Evolutionary conservation across 2,329 filamentous ascomycete species (phyloP), one percentile per base, ranked within the genome.

Genomic region (Penicillium verrucosum): DNA sequence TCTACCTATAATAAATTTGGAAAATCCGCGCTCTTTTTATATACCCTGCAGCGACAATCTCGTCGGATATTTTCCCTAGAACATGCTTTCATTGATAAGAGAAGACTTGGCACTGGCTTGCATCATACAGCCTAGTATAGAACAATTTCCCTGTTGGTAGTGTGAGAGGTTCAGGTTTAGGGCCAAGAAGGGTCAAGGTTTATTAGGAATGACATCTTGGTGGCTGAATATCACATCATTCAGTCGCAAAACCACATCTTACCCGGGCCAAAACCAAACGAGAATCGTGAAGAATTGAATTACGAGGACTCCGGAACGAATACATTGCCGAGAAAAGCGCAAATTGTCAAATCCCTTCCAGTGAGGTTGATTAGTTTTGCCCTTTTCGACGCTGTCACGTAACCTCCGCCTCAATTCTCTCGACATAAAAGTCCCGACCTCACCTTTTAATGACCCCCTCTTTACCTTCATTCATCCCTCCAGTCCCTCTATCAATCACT

Each of bases 61-160:
- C 38, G 14, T 43, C 23, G 37, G 34, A 16, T 27, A 40, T 41
- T 25, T 45, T 38, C 12, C 41, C 27, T 14, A 21, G 6, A 27
- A 38, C 16, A 25, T 27, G 14, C 4, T 14, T 23, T 43, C 16
- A 14, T 10, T 25, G 41, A 53, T 43, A 18, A 42, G 14, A 27
- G 12, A 14, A 6, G 5, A 4, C 25, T 36, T 59, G 57, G 36
- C 54, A 18, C 8, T 54, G 5, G 9, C 21, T 57, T 37, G 32
- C 57, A 54, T 38, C 57, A 59, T 57, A 4, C 12, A 18, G 54
- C 57, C 57, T 51, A 58, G 42, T 27, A 59, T 57, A 30, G 25
- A 34, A 30, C 37, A 46, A 54, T 54, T 29, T 12, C 3, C 14
- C 12, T 36, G 10, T 11, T 16, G 6, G 38, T 3, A 11, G 14